phyloP scores from a whole-genome alignment of 1,284 basidiomycete species.

The Anthracocystis setariae region DNA sequence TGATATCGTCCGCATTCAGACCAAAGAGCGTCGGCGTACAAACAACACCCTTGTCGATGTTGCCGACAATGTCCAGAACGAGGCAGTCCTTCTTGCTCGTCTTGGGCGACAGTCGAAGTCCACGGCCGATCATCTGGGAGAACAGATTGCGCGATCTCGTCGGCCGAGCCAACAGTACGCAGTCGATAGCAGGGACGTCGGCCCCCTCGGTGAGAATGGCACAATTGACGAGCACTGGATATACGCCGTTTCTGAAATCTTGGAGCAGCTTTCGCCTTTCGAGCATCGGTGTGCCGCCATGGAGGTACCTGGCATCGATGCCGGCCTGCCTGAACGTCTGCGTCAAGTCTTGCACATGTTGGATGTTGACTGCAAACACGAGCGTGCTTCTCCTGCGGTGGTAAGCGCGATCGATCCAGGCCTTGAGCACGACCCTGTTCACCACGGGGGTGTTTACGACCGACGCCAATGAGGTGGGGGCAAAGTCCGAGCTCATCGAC shows the following conservation, averaged over 20 bases:
- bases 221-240: slow-evolving; percentile 91
- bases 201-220: slow-evolving; percentile 75
- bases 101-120: slow-evolving; percentile 82
- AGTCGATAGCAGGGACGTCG: slow-evolving; percentile 76
- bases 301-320: slow-evolving; percentile 85
- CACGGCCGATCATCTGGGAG: slow-evolving; percentile 95
- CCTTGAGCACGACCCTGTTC: slow-evolving; percentile 60
- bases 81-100: slow-evolving; percentile 87
- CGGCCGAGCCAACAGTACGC: slow-evolving; percentile 78
- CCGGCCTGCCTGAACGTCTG: slow-evolving; percentile 79
- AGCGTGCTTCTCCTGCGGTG: slow-evolving; percentile 80
- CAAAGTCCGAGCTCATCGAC: slow-evolving; percentile 49
- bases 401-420: slow-evolving; percentile 59
- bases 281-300: slow-evolving; percentile 74
- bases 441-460: slow-evolving; percentile 60
- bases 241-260: slow-evolving; percentile 78
- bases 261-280: slow-evolving; percentile 77
- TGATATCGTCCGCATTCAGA: slow-evolving; percentile 77
- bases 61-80: slow-evolving; percentile 92
- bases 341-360: slow-evolving; percentile 83
- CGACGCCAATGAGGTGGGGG: slow-evolving; percentile 49
- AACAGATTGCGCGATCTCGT: slow-evolving; percentile 89
- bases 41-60: slow-evolving; percentile 77
- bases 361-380: slow-evolving; percentile 87
- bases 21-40: slow-evolving; percentile 88